These are phyloP conservation scores for Agaricus sinodeliciosus DNA, from an alignment of 768 basidiomycete species.

Conservation along the genomic window DNA sequence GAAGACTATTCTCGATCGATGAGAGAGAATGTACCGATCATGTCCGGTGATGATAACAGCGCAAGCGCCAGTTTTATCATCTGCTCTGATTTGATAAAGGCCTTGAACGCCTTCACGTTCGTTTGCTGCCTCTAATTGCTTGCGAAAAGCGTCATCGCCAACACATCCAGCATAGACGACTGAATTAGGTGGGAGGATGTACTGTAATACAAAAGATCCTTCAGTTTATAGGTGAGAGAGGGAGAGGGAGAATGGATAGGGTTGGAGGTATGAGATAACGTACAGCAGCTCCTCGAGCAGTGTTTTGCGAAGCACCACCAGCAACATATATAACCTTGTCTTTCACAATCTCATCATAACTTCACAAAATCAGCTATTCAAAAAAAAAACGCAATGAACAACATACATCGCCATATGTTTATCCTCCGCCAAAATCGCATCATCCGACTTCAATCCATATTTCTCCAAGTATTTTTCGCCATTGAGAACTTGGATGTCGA, in stretches of 20 bases:
- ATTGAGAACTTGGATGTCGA: slow-evolving; percentile 90
- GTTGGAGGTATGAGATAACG: slow-evolving; percentile 31
- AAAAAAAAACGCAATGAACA: no score
- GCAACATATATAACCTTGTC: slow-evolving; percentile 87
- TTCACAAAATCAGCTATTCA: no score
- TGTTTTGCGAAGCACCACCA: slow-evolving; percentile 95
- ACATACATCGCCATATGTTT: slow-evolving; percentile 84
- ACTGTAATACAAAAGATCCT: no score
- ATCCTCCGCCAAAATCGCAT: slow-evolving; percentile 90
- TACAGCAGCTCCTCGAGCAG: slow-evolving; percentile 94
- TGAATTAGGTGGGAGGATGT: slow-evolving; percentile 79
- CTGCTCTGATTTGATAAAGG: slow-evolving; percentile 83
- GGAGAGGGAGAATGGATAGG: no score
- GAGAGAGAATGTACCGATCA: slow-evolving; percentile 80
- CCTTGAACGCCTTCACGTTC: slow-evolving; percentile 84
- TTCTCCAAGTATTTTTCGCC: slow-evolving; percentile 83
- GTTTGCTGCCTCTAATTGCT: slow-evolving; percentile 87
- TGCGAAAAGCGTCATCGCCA: slow-evolving; percentile 86
- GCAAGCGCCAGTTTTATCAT: slow-evolving; percentile 91
- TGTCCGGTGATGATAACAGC: slow-evolving; percentile 94
- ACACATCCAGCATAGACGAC: slow-evolving; percentile 95
- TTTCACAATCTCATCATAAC: slow-evolving; percentile 83
- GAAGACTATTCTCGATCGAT: no score
- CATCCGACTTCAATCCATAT: slow-evolving; percentile 88
- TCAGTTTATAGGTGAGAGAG: no score